phyloP scores from a whole-genome alignment of 306 rosid species.

The Morella rubra region DNA sequence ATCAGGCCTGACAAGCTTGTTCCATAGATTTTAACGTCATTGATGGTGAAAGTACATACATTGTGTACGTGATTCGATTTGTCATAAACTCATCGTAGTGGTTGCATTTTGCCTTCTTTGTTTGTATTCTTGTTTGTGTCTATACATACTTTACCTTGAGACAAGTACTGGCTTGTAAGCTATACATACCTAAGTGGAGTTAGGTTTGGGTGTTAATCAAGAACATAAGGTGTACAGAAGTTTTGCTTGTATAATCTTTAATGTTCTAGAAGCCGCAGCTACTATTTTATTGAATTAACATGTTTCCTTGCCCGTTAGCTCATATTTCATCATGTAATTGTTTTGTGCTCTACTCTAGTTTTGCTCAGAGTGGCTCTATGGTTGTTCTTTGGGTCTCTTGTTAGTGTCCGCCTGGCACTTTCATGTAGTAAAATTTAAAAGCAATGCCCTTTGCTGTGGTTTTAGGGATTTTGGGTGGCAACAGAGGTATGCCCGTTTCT shows the following conservation, averaged over 20 bases:
- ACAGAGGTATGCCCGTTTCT: slow-evolving; percentile 96
- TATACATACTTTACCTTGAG: neutral
- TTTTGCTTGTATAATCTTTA: neutral
- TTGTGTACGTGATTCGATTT: too few species aligned
- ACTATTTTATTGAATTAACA: neutral
- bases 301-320: neutral
- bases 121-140: too few species aligned
- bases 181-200: neutral
- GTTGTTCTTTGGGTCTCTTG: neutral
- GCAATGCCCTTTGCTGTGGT: slow-evolving; percentile 1
- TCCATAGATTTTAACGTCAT: too few species aligned
- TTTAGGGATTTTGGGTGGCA: slow-evolving; percentile 96
- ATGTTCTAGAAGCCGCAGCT: neutral
- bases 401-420: neutral
- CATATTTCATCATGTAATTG: neutral
- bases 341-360: neutral
- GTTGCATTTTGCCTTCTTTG: too few species aligned
- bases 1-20: too few species aligned
- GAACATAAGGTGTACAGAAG: neutral
- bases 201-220: neutral
- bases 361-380: neutral
- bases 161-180: neutral
- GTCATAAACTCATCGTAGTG: too few species aligned
- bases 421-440: neutral
- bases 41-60: too few species aligned